Conservation (phyloP, 225 moss, liverwort and hornwort species). For the Takakia lepidozioides region DNA sequence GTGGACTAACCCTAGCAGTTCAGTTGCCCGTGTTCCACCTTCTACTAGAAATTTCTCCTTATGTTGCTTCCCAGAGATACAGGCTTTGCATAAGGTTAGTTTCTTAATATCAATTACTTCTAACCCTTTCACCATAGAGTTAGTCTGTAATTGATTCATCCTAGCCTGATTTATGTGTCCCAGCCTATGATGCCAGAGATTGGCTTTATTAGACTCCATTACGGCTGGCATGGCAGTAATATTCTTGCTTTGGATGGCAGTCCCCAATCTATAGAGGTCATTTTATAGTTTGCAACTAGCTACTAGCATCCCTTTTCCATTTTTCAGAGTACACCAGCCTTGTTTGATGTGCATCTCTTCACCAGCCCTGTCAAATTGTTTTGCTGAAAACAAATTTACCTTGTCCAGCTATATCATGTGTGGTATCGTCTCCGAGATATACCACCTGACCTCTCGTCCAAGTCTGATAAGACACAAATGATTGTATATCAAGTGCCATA, state of each 20-base stretch:
- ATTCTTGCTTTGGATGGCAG: background rate
- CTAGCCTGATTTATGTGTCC: slow-evolving; percentile 1
- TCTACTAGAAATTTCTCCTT: no score
- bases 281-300: background rate
- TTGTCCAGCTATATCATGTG: background rate
- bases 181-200: background rate
- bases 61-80: no score
- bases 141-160: no score
- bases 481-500: background rate
- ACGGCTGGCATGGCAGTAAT: background rate
- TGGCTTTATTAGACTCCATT: background rate
- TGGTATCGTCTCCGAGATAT: slow-evolving; percentile 1
- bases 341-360: background rate
- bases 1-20: no score
- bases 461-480: background rate
- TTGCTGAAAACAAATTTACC: slow-evolving; percentile 1
- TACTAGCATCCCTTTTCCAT: background rate
- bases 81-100: no score
- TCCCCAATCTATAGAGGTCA: background rate
- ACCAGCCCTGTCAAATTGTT: background rate
- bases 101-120: no score
- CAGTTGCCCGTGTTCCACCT: no score
- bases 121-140: no score
- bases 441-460: background rate
- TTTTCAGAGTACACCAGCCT: slow-evolving; percentile 1